A percentile compares a stretch with the other conserved stretches of the same genome.
Conservation (phyloP, 495 filamentous ascomycete species). For the Aspergillus saccharolyticus region DNA sequence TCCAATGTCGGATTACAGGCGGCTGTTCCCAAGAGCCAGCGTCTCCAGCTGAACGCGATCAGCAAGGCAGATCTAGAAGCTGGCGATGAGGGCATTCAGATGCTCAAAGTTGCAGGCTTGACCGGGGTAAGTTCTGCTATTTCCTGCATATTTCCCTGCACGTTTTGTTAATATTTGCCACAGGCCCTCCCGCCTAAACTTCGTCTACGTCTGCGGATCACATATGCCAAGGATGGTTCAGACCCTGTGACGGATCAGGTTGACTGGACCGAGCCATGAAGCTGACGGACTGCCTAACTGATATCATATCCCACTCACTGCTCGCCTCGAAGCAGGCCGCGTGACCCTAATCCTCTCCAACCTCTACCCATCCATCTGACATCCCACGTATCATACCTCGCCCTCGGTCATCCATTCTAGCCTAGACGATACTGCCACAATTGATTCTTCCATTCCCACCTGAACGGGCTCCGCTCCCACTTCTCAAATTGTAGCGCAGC, state of each 20-base stretch:
- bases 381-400: not conserved
- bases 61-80: slow-evolving; percentile 68
- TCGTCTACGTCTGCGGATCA: slow-evolving; percentile 78
- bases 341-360: not conserved
- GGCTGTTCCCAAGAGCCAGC: slow-evolving; percentile 93
- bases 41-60: slow-evolving; percentile 82
- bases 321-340: not conserved
- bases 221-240: slow-evolving; percentile 64
- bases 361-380: not conserved
- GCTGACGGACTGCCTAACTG: not conserved
- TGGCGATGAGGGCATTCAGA: slow-evolving; percentile 79
- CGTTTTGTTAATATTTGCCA: slow-evolving; percentile 19
- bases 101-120: slow-evolving; percentile 76
- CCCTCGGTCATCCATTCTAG: not conserved
- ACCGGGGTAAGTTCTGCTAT: slow-evolving; percentile 70
- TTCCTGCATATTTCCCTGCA: slow-evolving; percentile 6
- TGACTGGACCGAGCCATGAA: slow-evolving; percentile 82
- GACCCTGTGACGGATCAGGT: slow-evolving; percentile 81
- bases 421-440: not conserved
- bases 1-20: slow-evolving; percentile 77
- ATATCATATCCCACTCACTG: not conserved
- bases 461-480: not conserved
- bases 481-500: not conserved
- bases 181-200: slow-evolving; percentile 64
- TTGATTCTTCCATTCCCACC: not conserved